Evolutionary conservation across 1,284 basidiomycete species (phyloP), one percentile per base, ranked within the genome.

Genomic region (Trametes polyzona): DNA sequence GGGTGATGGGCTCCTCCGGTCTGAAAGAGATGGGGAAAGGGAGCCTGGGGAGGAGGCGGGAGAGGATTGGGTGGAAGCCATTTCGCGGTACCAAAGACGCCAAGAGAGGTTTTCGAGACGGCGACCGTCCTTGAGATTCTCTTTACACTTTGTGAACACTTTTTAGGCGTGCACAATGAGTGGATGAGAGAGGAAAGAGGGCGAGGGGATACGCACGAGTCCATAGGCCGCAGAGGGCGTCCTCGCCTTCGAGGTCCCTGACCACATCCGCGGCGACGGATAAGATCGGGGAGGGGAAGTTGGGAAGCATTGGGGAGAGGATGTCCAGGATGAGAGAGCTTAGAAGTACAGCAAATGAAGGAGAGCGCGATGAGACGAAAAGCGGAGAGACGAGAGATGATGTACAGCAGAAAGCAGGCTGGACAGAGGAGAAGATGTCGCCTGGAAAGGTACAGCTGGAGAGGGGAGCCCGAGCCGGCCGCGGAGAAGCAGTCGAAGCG

Each of bases 121-220:
- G 23, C 78, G 79, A 12, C 93, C 93, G 62, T 93, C 87, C 67
- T 88, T 82, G 9, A 95, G 74, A 4, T 85, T 86, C 63, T 84
- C 82, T 71, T 90, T 92, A 76, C 89, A 93, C 69, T 92, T 91
- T 55, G 89, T 87, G 68, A 94, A 93, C 11, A 94, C 92, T 94
- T 62, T 57, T 43, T 51, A 51, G 17, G 35, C 19, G 19, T 57
- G 52, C 23, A 51, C 23, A 56, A 46, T 39, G n/a, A 48, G 64
- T 43, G 47, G 27, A 48, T 16, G 16, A 55, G 47, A 42, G 35
- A 29, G 26, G 24, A 63, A 3, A n/a, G n/a, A n/a, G 51, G 30
- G 17, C 27, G 49, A 30, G 32, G 26, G 30, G 11, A 49, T 33
- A 77, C 80, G 68, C 63, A 89, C 88, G 74, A 52, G 78, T 79